Base-by-base conservation (phyloP, 768 basidiomycete genomes). In the Dentipellis sp. region DNA sequence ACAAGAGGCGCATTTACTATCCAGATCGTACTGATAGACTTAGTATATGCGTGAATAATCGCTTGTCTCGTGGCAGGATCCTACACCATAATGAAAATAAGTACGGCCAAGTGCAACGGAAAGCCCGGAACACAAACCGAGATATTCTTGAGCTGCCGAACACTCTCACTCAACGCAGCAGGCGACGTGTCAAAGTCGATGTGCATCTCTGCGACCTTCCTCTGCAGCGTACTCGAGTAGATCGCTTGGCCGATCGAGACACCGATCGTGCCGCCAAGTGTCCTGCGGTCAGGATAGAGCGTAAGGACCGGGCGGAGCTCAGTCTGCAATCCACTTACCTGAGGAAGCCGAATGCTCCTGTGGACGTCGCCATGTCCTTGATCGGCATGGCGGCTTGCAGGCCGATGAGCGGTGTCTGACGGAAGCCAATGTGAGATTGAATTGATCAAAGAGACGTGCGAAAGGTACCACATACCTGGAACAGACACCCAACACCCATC, bases 301-400 rank as follows among this genome's bases (percentile, higher is more conserved):
- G 53, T 56, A 50, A 3, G 22, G 57, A 14, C n/a, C 22, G 23
- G 10, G 16, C 37, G 23, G 53, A 23, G 29, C 4, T 17, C 16
- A 56, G 29, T 29, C 29, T 29, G 29, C 29, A 29, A 3, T 3
- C 29, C 29, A 6, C 69, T 34, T 65, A 83, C 81, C 86, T 77
- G 59, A 92, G 71, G 64, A 93, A 84, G 19, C 79, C 78, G 63
- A 85, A 86, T 0, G 82, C 81, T 1, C 78, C 73, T 0, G 90
- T 90, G 53, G 81, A 82, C 1, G 90, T 90, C 2, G 90, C 88
- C 88, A 92, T 90, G 60, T 92, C 88, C 62, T 82, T 84, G 14
- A 89, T 63, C 0, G 91, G 91, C 90, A 94, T 94, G 0, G 90
- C 84, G 1, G 89, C 88, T 69, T 93, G 91, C 12, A 93, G 69